These are phyloP conservation scores for Cicer yamashitae DNA, from an alignment of 306 rosid species.

Conservation along the genomic window DNA sequence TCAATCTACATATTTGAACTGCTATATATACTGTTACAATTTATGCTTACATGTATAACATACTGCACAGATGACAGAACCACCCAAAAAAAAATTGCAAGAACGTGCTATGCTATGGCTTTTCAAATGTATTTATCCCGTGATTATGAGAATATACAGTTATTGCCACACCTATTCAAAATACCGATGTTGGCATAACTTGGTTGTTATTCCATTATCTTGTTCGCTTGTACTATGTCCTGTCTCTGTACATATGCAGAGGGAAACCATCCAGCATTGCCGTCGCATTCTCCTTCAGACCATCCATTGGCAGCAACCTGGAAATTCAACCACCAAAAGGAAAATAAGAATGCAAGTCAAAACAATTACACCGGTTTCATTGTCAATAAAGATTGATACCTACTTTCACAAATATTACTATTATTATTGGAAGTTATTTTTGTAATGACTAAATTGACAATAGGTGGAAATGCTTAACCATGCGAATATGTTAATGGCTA, in stretches of 20 bases:
- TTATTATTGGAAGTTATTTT: not conserved
- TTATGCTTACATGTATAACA: conserved; percentile 46
- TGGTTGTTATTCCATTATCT: conserved; percentile 44
- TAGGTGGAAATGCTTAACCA: not conserved
- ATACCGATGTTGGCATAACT: conserved; percentile 35
- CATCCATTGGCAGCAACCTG: conserved; percentile 85
- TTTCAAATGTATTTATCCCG: conserved; percentile 39
- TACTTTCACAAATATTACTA: not conserved
- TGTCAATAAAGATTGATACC: conserved; percentile 20
- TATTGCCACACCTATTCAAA: conserved; percentile 43
- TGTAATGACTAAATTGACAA: conserved; percentile 18
- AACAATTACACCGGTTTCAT: conserved; percentile 8
- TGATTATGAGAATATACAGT: conserved; percentile 47
- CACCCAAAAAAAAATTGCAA: conserved; percentile 31
- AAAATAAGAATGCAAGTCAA: conserved; percentile 6
- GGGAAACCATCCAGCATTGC: conserved; percentile 94
- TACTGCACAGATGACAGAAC: conserved; percentile 45
- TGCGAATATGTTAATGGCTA: conserved; percentile 11
- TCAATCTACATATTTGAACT: conserved; percentile 38
- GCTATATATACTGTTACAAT: conserved; percentile 35
- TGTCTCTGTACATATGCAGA: conserved; percentile 83
- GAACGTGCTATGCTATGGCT: conserved; percentile 34
- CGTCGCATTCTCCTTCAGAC: conserved; percentile 88
- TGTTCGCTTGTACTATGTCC: conserved; percentile 63
- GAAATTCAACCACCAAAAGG: conserved; percentile 6